These are phyloP conservation scores for Tricholoma saponaceum DNA, from an alignment of 768 basidiomycete species.

Conservation along the genomic window DNA sequence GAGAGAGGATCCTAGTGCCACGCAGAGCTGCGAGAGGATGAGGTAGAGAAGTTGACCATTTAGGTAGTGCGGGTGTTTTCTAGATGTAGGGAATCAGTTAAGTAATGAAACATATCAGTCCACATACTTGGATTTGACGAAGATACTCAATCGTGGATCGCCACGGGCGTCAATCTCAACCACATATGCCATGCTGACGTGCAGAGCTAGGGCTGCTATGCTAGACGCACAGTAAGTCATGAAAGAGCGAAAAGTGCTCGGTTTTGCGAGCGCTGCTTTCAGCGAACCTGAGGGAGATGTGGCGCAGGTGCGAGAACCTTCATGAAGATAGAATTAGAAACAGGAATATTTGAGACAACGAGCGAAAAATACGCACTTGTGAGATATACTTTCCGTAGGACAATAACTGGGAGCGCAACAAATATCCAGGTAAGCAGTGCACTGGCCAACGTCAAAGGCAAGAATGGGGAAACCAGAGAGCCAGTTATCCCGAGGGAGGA, in stretches of 20 bases:
- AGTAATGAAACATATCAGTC: background rate
- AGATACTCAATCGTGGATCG: slow-evolving; percentile 46
- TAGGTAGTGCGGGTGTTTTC: slow-evolving; percentile 72
- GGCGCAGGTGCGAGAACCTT: slow-evolving; percentile 44
- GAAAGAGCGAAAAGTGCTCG: slow-evolving; percentile 41
- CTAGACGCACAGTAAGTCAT: slow-evolving; percentile 46
- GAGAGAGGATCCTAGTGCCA: slow-evolving; percentile 45
- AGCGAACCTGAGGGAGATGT: slow-evolving; percentile 51
- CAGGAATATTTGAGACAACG: background rate
- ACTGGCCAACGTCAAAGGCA: slow-evolving; percentile 39
- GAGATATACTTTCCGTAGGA: slow-evolving; percentile 56
- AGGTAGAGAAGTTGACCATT: slow-evolving; percentile 67
- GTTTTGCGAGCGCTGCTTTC: slow-evolving; percentile 41
- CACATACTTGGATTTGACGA: slow-evolving; percentile 62
- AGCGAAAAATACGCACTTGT: slow-evolving; percentile 40
- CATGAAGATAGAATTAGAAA: background rate
- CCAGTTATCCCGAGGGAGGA: slow-evolving; percentile 24
- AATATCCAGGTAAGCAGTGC: slow-evolving; percentile 43
- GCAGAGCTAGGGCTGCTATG: slow-evolving; percentile 35
- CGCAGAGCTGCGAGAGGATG: slow-evolving; percentile 44
- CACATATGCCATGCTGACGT: slow-evolving; percentile 34
- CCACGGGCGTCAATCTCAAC: slow-evolving; percentile 25
- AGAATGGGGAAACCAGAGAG: slow-evolving; percentile 33
- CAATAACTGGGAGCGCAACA: slow-evolving; percentile 52
- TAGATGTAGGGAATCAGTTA: slow-evolving; percentile 19